These are phyloP conservation scores for Sporothrix phasma DNA, from an alignment of 2,329 filamentous ascomycete genomes.

Conservation along the genomic window DNA sequence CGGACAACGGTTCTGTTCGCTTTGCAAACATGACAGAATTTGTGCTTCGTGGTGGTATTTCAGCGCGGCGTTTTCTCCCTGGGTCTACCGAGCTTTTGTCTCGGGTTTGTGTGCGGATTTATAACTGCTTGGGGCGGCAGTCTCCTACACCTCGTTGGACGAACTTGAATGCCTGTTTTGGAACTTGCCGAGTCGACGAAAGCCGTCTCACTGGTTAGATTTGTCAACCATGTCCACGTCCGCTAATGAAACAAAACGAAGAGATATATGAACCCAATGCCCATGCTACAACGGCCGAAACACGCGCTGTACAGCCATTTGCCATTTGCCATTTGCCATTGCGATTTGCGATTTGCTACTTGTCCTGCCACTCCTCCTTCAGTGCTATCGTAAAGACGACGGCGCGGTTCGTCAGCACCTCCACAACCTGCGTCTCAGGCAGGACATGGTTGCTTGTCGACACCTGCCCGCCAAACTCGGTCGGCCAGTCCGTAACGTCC, in stretches of 20 bases:
- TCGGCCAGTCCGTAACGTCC: slow-evolving; percentile 79
- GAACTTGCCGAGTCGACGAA: too few relatives aligned
- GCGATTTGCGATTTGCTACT: too few relatives aligned
- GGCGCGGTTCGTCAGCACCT: slow-evolving; percentile 51
- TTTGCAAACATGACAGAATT: not conserved
- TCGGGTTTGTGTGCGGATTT: not conserved
- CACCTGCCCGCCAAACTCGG: slow-evolving; percentile 59
- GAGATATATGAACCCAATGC: not conserved
- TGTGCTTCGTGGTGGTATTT: not conserved
- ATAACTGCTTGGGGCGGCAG: not conserved
- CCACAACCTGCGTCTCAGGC: slow-evolving; percentile 47
- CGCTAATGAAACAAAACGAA: not conserved
- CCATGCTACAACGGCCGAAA: not conserved
- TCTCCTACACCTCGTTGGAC: not conserved
- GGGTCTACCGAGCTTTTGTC: not conserved
- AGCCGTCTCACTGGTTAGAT: not conserved
- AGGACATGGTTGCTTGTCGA: slow-evolving; percentile 74
- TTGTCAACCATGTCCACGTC: not conserved
- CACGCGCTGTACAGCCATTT: not conserved
- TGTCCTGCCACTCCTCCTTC: slow-evolving; percentile 29
- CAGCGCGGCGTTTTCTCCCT: slow-evolving; percentile 16
- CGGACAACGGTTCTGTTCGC: not conserved
- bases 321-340: too few relatives aligned
- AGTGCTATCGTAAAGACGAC: slow-evolving; percentile 70
- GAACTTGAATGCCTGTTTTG: not conserved